These are phyloP conservation scores for Malbranchea cinnamomea DNA, from an alignment of 2,329 filamentous ascomycete species.

Conservation along the genomic window DNA sequence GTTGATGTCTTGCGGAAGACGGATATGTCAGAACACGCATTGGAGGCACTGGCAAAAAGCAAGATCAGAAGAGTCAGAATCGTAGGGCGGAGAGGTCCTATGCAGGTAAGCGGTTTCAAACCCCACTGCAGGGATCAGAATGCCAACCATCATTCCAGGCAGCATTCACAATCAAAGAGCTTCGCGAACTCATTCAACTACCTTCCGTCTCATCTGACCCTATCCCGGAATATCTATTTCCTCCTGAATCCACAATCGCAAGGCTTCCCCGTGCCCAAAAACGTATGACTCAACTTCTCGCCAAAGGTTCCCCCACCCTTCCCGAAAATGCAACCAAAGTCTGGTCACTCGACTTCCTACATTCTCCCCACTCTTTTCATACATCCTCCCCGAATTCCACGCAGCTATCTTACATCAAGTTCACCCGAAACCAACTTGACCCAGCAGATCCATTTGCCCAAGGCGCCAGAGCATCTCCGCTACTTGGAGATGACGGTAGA, in stretches of 20 bases:
- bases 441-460: conserved; percentile 39
- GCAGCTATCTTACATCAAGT: conserved; percentile 49
- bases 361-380: conserved; percentile 59
- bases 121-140: background rate
- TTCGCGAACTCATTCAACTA: conserved; percentile 73
- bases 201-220: conserved; percentile 56
- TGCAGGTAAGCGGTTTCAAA: conserved; percentile 48
- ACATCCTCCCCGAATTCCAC: conserved; percentile 31
- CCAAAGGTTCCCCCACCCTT: conserved; percentile 51
- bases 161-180: conserved; percentile 89
- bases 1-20: conserved; percentile 61
- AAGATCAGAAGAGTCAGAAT: conserved; percentile 66
- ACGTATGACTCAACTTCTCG: conserved; percentile 65
- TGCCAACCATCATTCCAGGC: conserved; percentile 38
- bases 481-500: conserved; percentile 12
- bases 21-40: conserved; percentile 75
- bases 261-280: conserved; percentile 60
- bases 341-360: conserved; percentile 76
- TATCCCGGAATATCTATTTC: conserved; percentile 51
- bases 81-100: conserved; percentile 75
- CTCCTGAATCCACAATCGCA: conserved; percentile 42
- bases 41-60: conserved; percentile 58
- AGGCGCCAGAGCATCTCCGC: conserved; percentile 28
- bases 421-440: conserved; percentile 40
- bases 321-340: conserved; percentile 41